Percentiles rank a stretch among this genome's conserved stretches.
phyloP scores from a whole-genome alignment of 2,329 filamentous ascomycete species.

The Ascochyta rabiei region DNA sequence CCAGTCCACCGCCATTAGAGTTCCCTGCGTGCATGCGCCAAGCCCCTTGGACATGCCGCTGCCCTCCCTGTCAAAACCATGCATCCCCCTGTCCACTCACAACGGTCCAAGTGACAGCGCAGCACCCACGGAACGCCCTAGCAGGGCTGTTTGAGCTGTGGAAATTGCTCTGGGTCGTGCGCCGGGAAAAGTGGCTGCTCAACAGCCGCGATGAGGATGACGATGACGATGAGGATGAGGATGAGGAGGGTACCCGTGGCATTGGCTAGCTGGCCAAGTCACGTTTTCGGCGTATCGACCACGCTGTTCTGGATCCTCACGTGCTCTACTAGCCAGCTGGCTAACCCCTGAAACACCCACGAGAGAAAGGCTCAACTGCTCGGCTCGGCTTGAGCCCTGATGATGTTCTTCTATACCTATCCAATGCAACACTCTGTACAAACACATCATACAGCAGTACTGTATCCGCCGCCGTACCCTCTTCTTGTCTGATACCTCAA shows the following conservation, averaged over 20 bases:
- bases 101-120: slow-evolving; percentile 13
- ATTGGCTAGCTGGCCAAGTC: slow-evolving; percentile 2
- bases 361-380: slow-evolving; percentile 1
- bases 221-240: too few species aligned
- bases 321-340: not conserved
- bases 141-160: slow-evolving; percentile 10
- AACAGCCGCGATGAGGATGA: not conserved
- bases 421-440: slow-evolving; percentile 6
- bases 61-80: slow-evolving; percentile 10
- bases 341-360: slow-evolving; percentile 3
- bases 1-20: slow-evolving; percentile 11
- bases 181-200: slow-evolving; percentile 6
- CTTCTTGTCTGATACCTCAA: slow-evolving; percentile 52
- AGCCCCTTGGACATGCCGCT: slow-evolving; percentile 11
- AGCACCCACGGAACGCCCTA: slow-evolving; percentile 10
- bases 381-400: slow-evolving; percentile 1
- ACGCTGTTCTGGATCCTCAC: slow-evolving; percentile 13
- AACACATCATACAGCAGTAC: slow-evolving; percentile 45
- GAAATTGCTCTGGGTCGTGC: slow-evolving; percentile 4
- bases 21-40: slow-evolving; percentile 16
- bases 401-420: slow-evolving; percentile 8
- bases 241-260: not conserved
- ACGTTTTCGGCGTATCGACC: slow-evolving; percentile 13
- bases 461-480: slow-evolving; percentile 46
- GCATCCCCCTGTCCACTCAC: slow-evolving; percentile 7